A percentile compares a stretch with the other conserved stretches of the same genome.
phyloP scores from a whole-genome alignment of 2,329 filamentous ascomycete species.

The Beauveria asiatica region DNA sequence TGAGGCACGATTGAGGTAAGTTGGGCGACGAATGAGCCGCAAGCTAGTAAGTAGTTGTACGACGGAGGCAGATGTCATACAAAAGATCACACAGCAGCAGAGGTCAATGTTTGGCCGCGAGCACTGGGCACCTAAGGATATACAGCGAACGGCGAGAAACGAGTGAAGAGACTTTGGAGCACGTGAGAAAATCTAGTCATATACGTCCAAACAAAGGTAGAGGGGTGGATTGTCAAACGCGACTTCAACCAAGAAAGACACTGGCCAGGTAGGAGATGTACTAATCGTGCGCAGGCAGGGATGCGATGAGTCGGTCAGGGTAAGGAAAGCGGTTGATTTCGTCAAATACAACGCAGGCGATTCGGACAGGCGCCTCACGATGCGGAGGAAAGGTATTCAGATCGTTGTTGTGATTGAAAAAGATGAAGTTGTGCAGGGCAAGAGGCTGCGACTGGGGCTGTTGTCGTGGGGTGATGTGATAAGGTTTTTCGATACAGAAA shows the following conservation, averaged over 20 bases:
- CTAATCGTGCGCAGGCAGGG: slow-evolving; percentile 3
- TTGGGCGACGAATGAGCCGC: background rate
- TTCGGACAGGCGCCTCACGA: background rate
- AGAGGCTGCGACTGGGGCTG: background rate
- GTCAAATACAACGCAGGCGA: background rate
- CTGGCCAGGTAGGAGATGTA: background rate
- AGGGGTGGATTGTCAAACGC: background rate
- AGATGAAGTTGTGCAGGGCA: background rate
- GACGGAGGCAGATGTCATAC: slow-evolving; percentile 5
- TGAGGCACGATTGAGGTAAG: background rate
- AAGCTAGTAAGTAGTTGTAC: slow-evolving; percentile 1
- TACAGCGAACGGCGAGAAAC: background rate
- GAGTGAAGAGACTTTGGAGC: background rate
- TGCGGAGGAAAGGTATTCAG: background rate
- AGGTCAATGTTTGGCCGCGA: slow-evolving; percentile 1
- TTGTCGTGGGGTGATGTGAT: background rate
- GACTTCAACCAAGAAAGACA: background rate
- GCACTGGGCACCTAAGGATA: slow-evolving; percentile 3
- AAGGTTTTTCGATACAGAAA: background rate
- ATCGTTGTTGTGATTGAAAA: background rate
- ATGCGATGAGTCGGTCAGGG: background rate
- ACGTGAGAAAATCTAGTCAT: slow-evolving; percentile 7
- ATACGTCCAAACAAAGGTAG: background rate
- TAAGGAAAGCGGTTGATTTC: background rate
- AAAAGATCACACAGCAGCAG: slow-evolving; percentile 2